These are phyloP conservation scores for Lablab purpureus DNA, from an alignment of 306 rosid species.

Conservation along the genomic window DNA sequence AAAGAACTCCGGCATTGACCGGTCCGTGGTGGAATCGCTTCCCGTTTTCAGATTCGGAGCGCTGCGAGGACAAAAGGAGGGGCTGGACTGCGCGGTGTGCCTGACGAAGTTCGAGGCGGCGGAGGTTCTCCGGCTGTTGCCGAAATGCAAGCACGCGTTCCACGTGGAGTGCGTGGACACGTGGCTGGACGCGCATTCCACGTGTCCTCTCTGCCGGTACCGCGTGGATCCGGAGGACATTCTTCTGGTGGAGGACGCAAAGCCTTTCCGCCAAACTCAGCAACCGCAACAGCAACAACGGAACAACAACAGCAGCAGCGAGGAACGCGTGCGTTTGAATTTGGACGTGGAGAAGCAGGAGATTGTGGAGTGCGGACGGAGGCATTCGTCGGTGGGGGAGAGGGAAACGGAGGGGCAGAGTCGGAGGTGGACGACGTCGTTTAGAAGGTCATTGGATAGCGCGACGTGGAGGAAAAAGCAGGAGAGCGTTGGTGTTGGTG, in stretches of 20 bases:
- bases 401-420: slow-evolving; percentile 30
- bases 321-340: background rate
- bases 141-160: slow-evolving; percentile 92
- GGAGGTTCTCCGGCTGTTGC: slow-evolving; percentile 81
- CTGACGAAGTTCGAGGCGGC: slow-evolving; percentile 62
- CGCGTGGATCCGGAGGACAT: slow-evolving; percentile 92
- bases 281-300: background rate
- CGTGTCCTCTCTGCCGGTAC: slow-evolving; percentile 88
- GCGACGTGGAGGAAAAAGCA: slow-evolving; percentile 38
- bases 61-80: slow-evolving; percentile 66
- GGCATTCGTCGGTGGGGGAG: slow-evolving; percentile 84
- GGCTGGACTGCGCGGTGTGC: slow-evolving; percentile 89
- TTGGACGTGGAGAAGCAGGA: slow-evolving; percentile 45
- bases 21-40: slow-evolving; percentile 69
- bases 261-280: slow-evolving; percentile 3
- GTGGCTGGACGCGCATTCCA: slow-evolving; percentile 98
- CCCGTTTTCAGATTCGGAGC: slow-evolving; percentile 85
- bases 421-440: slow-evolving; percentile 49
- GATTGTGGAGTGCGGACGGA: slow-evolving; percentile 42
- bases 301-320: background rate
- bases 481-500: slow-evolving; percentile 36
- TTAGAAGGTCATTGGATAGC: slow-evolving; percentile 74
- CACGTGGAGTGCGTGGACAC: slow-evolving; percentile 98
- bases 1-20: slow-evolving; percentile 87
- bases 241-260: slow-evolving; percentile 58